These are phyloP conservation scores for Furcasterigmium furcatum DNA, from an alignment of 2,329 filamentous ascomycete species.

Conservation along the genomic window DNA sequence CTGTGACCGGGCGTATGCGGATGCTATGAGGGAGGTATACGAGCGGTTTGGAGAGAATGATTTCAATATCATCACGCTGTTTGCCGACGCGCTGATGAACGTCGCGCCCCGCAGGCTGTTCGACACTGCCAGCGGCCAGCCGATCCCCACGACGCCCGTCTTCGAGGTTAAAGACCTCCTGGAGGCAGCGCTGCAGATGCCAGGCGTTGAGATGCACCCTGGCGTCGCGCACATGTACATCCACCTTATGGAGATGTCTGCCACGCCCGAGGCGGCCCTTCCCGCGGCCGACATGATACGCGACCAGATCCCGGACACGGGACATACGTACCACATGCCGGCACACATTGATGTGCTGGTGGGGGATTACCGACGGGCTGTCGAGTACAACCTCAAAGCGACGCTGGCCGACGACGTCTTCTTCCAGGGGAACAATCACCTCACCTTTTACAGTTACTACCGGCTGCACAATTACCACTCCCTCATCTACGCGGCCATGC, in stretches of 20 bases:
- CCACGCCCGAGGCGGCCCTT: constrained; percentile 14
- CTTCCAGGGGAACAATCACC: constrained; percentile 58
- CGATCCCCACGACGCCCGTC: constrained; percentile 9
- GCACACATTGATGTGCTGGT: constrained; percentile 17
- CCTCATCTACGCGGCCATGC: constrained; percentile 74
- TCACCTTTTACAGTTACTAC: constrained; percentile 73
- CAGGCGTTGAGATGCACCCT: constrained; percentile 12
- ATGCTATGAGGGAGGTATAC: constrained; percentile 14
- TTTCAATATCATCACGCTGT: constrained; percentile 12
- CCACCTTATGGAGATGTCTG: constrained; percentile 20
- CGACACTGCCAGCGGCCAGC: constrained; percentile 9
- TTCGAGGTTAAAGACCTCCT: constrained; percentile 11
- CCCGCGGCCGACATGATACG: constrained; percentile 16
- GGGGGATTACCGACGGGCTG: constrained; percentile 60
- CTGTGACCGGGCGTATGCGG: constrained; percentile 12
- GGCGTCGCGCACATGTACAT: constrained; percentile 18
- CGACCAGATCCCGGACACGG: constrained; percentile 14
- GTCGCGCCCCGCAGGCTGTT: constrained; percentile 11
- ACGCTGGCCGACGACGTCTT: constrained; percentile 66
- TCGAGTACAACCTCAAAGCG: constrained; percentile 63
- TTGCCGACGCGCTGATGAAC: constrained; percentile 18
- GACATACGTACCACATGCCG: constrained; percentile 18
- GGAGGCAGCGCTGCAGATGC: constrained; percentile 7
- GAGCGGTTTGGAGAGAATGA: constrained; percentile 6
- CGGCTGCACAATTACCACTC: constrained; percentile 73